Evolutionary conservation across 1,284 basidiomycete species (phyloP).

Genomic region (Moniliophthora roreri): DNA sequence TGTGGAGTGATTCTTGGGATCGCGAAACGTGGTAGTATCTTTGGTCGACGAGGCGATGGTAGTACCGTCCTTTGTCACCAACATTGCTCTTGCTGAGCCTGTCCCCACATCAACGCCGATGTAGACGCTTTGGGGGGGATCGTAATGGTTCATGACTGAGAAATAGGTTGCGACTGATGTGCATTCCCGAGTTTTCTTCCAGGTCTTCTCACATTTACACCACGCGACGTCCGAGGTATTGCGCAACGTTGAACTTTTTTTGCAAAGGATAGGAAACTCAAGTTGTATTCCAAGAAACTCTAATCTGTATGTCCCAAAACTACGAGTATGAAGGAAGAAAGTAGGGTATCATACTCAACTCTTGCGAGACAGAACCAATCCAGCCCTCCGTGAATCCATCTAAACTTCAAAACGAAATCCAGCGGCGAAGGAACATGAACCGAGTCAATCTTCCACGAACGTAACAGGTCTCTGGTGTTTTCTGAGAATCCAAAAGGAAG

Average conservation of each 20-base stretch:
- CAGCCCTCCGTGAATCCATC: constrained; percentile 38
- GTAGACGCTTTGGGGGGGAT: constrained; percentile 45
- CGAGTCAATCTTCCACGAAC: constrained; percentile 51
- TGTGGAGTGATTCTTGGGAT: constrained; percentile 83
- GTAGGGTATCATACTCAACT: constrained; percentile 47
- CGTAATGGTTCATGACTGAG: no score
- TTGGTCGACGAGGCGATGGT: constrained; percentile 79
- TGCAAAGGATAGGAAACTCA: no score
- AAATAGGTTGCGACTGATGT: background rate
- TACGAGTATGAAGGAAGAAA: constrained; percentile 43
- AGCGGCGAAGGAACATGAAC: constrained; percentile 35
- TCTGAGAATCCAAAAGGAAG: constrained; percentile 6
- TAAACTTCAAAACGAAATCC: constrained; percentile 46
- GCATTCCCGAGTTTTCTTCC: constrained; percentile 38
- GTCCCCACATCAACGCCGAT: constrained; percentile 85
- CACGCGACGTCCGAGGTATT: constrained; percentile 34
- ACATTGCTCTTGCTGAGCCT: constrained; percentile 89
- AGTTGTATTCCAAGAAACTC: background rate
- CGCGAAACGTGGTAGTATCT: constrained; percentile 83
- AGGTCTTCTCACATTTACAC: constrained; percentile 79
- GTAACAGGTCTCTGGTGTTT: constrained; percentile 50
- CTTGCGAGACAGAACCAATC: constrained; percentile 45
- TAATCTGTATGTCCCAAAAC: constrained; percentile 57
- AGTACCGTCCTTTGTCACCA: constrained; percentile 76
- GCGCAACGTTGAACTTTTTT: no score